Percentiles rank a stretch among this genome's conserved stretches.
phyloP scores from a whole-genome alignment of 352 stramenopile genomes.

The Pythium scleroteichum region DNA sequence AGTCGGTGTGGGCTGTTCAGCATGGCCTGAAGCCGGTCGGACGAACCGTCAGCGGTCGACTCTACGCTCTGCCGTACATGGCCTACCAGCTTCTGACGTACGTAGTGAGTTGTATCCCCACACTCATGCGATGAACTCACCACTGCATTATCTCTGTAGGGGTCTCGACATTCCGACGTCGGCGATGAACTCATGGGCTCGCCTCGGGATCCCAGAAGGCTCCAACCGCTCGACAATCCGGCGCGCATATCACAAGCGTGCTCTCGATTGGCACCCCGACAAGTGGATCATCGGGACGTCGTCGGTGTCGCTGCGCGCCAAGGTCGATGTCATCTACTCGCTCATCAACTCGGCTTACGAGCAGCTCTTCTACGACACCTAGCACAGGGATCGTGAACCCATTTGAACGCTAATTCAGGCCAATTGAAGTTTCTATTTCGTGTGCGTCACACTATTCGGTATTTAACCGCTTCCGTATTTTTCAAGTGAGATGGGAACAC shows the following conservation, averaged over 20 bases:
- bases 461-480: conserved; percentile 4
- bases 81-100: conserved; percentile 63
- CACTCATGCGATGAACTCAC: not conserved
- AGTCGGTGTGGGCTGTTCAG: conserved; percentile 40
- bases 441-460: conserved; percentile 15
- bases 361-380: conserved; percentile 28
- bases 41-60: conserved; percentile 12
- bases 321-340: conserved; percentile 37
- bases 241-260: conserved; percentile 55
- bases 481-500: conserved; percentile 3
- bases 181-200: conserved; percentile 49
- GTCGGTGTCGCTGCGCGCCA: conserved; percentile 26
- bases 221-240: conserved; percentile 50
- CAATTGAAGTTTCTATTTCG: conserved; percentile 13
- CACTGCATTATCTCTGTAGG: conserved; percentile 18
- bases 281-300: conserved; percentile 41
- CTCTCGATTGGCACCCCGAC: conserved; percentile 73
- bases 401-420: not conserved
- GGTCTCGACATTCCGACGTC: conserved; percentile 37
- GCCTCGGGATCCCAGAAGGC: conserved; percentile 43
- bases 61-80: conserved; percentile 45
- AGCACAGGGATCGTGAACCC: not conserved
- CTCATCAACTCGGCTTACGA: conserved; percentile 54
- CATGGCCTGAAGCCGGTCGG: conserved; percentile 30
- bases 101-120: conserved; percentile 15